These are phyloP conservation scores for Tylopilus sp. DNA, from an alignment of 768 basidiomycete species.

Conservation along the genomic window DNA sequence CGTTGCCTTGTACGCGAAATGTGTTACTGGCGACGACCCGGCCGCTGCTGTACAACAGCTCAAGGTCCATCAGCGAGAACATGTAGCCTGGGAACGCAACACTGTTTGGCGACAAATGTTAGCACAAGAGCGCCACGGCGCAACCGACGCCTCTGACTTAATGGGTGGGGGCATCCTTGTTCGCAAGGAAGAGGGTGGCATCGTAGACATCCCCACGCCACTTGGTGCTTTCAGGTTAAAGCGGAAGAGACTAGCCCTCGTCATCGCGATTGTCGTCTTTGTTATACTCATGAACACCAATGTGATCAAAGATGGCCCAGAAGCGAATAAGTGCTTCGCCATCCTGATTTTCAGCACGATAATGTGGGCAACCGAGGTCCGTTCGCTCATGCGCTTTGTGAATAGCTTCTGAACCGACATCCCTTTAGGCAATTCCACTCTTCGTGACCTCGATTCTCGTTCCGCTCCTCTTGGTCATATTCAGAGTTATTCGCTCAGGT, in stretches of 20 bases:
- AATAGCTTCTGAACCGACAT: not conserved
- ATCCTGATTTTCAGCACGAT: constrained; percentile 87
- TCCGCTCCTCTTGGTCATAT: constrained; percentile 82
- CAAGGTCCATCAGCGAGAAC: constrained; percentile 82
- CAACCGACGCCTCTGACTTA: constrained; percentile 30
- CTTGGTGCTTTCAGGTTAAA: constrained; percentile 66
- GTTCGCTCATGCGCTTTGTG: not conserved
- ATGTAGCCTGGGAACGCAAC: constrained; percentile 95
- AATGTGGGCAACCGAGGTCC: constrained; percentile 94
- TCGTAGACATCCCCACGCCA: constrained; percentile 53
- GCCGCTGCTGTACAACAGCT: constrained; percentile 75
- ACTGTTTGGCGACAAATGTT: constrained; percentile 99
- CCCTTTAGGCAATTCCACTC: constrained; percentile 83
- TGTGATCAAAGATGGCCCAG: constrained; percentile 50
- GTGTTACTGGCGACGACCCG: constrained; percentile 73
- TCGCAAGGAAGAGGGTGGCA: constrained; percentile 36
- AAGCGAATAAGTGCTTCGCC: constrained; percentile 88
- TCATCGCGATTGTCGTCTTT: constrained; percentile 58
- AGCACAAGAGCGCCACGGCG: constrained; percentile 68
- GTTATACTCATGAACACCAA: constrained; percentile 55
- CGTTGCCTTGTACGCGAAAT: constrained; percentile 75
- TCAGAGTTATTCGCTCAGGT: constrained; percentile 63
- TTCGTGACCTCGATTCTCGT: constrained; percentile 95
- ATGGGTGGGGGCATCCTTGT: constrained; percentile 46
- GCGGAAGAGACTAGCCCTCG: constrained; percentile 53